A percentile compares a stretch with the other conserved stretches of the same genome.
phyloP scores from a whole-genome alignment of 179 eudicot genomes.

The Carnegiea gigantea region DNA sequence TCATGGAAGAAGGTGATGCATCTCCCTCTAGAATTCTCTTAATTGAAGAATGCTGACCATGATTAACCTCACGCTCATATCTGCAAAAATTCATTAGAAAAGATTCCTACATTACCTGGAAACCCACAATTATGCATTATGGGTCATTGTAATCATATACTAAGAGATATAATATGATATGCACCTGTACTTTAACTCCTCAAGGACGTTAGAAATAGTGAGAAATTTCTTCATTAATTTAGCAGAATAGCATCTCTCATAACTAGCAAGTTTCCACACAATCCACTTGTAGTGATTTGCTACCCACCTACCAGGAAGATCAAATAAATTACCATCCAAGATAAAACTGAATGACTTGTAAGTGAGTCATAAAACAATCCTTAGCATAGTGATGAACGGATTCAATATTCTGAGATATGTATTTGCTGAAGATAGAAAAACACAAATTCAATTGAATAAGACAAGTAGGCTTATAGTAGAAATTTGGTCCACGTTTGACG shows the following conservation, averaged over 20 bases:
- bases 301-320: conserved; percentile 65
- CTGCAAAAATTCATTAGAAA: conserved; percentile 37
- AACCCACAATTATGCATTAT: conserved; percentile 11
- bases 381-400: neutral
- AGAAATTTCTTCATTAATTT: conserved; percentile 48
- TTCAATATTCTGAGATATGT: neutral
- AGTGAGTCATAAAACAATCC: neutral
- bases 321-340: conserved; percentile 10
- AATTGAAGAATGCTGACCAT: conserved; percentile 85
- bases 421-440: neutral
- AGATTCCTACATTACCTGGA: neutral
- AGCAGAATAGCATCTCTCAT: conserved; percentile 68
- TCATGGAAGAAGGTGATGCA: conserved; percentile 71
- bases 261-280: conserved; percentile 94
- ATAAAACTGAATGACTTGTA: neutral
- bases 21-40: conserved; percentile 91
- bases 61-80: conserved; percentile 93
- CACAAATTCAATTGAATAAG: neutral
- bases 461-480: neutral
- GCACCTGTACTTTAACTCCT: conserved; percentile 85
- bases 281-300: conserved; percentile 97
- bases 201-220: conserved; percentile 65
- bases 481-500: neutral
- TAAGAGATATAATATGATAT: neutral
- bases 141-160: neutral